These are phyloP conservation scores for Botrytis hyacinthi DNA, from an alignment of 2,329 filamentous ascomycete species.

Conservation along the genomic window DNA sequence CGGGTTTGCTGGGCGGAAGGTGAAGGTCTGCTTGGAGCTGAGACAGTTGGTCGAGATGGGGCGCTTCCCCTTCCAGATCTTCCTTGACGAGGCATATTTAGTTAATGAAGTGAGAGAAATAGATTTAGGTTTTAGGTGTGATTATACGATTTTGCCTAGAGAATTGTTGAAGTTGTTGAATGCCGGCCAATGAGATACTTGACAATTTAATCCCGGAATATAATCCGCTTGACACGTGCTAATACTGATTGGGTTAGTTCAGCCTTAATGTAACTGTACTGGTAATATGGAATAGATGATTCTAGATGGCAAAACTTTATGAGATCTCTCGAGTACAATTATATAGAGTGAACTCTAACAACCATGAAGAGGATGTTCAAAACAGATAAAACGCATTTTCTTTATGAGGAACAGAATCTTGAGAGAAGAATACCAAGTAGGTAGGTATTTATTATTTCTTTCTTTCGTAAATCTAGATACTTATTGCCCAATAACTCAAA, in stretches of 20 bases:
- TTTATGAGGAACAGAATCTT: background rate
- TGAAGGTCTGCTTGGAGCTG: conserved; percentile 46
- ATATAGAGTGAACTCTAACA: background rate
- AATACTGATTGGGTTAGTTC: background rate
- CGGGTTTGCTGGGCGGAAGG: conserved; percentile 62
- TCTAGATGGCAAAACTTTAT: background rate
- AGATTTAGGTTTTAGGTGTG: background rate
- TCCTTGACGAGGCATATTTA: conserved; percentile 75
- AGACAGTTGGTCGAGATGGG: conserved; percentile 63
- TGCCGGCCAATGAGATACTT: background rate
- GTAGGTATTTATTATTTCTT: background rate
- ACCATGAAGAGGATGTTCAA: background rate
- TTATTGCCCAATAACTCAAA: background rate
- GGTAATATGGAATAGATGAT: background rate
- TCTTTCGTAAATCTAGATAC: background rate
- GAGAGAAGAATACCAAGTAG: background rate
- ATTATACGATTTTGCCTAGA: background rate
- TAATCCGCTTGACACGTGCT: background rate
- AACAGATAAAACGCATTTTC: background rate
- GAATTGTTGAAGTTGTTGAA: conserved; percentile 14
- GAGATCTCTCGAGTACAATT: background rate
- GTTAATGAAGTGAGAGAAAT: background rate
- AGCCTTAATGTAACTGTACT: background rate
- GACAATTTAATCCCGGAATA: conserved; percentile 10
- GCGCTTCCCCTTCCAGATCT: conserved; percentile 57